Evolutionary conservation across 2,329 filamentous ascomycete genomes (phyloP), one percentile per base, ranked within the genome.

Genomic region (Endocalyx cinctus): DNA sequence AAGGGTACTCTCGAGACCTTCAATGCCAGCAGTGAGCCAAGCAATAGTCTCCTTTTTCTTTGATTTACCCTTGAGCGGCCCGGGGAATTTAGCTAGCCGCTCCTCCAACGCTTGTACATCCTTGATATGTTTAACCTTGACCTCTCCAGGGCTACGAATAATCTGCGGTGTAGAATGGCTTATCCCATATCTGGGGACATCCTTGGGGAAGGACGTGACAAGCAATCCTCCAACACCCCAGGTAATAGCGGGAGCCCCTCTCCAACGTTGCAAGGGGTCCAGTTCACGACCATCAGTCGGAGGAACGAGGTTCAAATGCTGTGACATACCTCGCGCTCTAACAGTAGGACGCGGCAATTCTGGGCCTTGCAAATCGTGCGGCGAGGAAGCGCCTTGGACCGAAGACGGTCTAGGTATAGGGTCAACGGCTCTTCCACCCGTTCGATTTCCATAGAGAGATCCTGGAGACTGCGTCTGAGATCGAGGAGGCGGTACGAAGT

Each of bases 1-100:
- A 32, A 64, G 55, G 34, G 62, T 70, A 48, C 69, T 74, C 54
- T 94, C 86, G 22, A 96, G 63, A 1, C 66, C 66, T 23, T 86
- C 81, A 35, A 97, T 90, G 33, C 82, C 87, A 38, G 74, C 67
- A 5, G 72, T 75, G 27, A 98, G 69, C 92, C 94, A 98, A 2
- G 77, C 62, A 27, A 89, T 49, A 0, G 87, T 76, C 34, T 98
- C 90, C 66, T 97, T 98, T 70, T 98, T 98, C 70, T 95, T 97
- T 2, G 82, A 79, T 55, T 96, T 97, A 25, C 80, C 75, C 58
- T 84, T 88, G 17, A 98, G 66, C 4, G 94, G 92, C 0, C 92
- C 92, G 0, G 92, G 92, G 51, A 97, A 97, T 47, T 82, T 87
- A 13, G 78, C 73, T 30, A 92, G 65, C 3, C 80, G 74, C 20